Evolutionary conservation across 179 eudicot genomes (phyloP).

Genomic region (Beta lomatogona): DNA sequence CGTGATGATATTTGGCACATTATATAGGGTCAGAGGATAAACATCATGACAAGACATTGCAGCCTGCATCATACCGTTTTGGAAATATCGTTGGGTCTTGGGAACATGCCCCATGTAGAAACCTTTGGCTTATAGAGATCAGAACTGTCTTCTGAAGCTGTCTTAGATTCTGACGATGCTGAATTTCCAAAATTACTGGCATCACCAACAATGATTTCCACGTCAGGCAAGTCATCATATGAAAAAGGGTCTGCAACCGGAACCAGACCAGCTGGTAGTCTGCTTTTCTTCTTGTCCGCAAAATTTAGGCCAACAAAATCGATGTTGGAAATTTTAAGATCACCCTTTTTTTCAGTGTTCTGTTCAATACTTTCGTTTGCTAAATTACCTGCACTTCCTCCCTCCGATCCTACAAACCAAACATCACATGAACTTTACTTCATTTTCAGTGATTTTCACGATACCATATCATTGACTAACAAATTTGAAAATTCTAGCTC

Average conservation of each 20-base stretch:
- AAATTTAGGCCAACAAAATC: constrained; percentile 82
- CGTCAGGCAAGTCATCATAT: constrained; percentile 65
- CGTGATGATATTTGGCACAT: not conserved
- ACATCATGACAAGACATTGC: constrained; percentile 3
- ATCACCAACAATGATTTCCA: constrained; percentile 87
- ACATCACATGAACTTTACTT: constrained; percentile 11
- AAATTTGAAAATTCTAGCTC: not conserved
- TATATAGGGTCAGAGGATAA: not conserved
- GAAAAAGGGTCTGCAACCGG: constrained; percentile 57
- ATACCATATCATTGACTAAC: not conserved
- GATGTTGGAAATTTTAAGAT: constrained; percentile 49
- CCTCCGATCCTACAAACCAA: constrained; percentile 42
- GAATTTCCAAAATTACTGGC: constrained; percentile 55
- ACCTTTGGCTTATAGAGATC: constrained; percentile 91
- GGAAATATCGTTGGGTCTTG: constrained; percentile 81
- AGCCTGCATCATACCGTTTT: constrained; percentile 54
- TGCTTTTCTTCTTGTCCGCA: constrained; percentile 68
- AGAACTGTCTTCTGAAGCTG: constrained; percentile 42
- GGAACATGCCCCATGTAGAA: constrained; percentile 95
- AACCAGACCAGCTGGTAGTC: constrained; percentile 76
- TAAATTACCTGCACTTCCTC: constrained; percentile 28
- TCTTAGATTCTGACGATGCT: constrained; percentile 32
- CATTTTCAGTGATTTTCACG: constrained; percentile 2
- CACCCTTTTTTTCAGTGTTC: constrained; percentile 42
- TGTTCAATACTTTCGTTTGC: constrained; percentile 26